phyloP scores from a whole-genome alignment of 331 rosid genomes.

The Malus hybrid region DNA sequence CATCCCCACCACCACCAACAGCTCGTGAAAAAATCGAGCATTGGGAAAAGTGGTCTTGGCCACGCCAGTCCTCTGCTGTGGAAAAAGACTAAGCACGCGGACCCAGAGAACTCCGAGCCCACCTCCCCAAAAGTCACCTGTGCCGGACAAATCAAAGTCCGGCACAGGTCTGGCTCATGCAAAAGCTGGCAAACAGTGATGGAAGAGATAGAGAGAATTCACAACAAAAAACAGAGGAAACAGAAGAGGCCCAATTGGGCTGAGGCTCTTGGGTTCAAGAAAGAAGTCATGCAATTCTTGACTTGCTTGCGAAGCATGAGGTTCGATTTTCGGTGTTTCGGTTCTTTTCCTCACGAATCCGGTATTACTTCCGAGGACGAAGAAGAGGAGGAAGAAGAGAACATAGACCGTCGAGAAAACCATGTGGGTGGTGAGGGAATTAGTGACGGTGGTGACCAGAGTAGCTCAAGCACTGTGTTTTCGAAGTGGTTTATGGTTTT shows the following conservation, averaged over 20 bases:
- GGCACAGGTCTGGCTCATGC: constrained; percentile 47
- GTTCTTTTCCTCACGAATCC: constrained; percentile 40
- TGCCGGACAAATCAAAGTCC: constrained; percentile 88
- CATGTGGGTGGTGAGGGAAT: constrained; percentile 20
- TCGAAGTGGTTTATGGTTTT: constrained; percentile 87
- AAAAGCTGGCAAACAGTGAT: constrained; percentile 86
- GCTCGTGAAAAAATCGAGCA: constrained; percentile 42
- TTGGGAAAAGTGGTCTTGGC: constrained; percentile 24
- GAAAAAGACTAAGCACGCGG: constrained; percentile 59
- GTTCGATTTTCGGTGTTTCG: constrained; percentile 74
- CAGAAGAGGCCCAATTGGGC: constrained; percentile 36
- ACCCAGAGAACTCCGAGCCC: constrained; percentile 58
- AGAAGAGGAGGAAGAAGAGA: constrained; percentile 18
- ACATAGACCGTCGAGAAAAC: constrained; percentile 18
- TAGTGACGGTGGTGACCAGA: constrained; percentile 25
- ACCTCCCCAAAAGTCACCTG: constrained; percentile 95
- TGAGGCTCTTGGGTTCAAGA: constrained; percentile 71
- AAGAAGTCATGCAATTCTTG: constrained; percentile 82
- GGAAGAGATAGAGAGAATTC: constrained; percentile 94
- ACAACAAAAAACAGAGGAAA: constrained; percentile 53
- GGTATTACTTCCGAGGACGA: constrained; percentile 51
- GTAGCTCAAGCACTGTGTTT: constrained; percentile 47
- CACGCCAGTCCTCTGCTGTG: constrained; percentile 64
- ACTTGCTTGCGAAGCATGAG: constrained; percentile 55
- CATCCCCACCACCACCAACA: background rate